These are phyloP conservation scores for Raddia guianensis DNA, from an alignment of 176 grass and related monocot species.

Conservation along the genomic window DNA sequence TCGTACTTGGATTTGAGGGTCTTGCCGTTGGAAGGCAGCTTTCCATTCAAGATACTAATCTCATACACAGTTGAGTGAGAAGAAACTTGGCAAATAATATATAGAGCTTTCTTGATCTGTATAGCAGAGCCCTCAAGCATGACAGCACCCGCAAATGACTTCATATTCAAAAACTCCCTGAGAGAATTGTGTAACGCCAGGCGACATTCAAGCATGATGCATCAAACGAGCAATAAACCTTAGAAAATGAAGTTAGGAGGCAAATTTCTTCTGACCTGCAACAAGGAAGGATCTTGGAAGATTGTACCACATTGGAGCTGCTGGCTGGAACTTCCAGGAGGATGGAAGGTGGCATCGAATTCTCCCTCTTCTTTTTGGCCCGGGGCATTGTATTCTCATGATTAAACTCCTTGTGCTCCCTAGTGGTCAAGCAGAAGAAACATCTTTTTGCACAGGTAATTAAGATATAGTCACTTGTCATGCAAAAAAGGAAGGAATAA, in stretches of 20 bases:
- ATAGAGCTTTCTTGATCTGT: not conserved
- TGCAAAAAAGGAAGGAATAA: too few relatives aligned
- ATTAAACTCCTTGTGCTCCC: not conserved
- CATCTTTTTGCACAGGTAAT: not conserved
- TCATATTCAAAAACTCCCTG: not conserved
- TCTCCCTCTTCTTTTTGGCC: too few relatives aligned
- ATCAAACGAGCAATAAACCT: too few relatives aligned
- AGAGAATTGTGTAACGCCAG: not conserved
- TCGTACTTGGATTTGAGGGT: not conserved
- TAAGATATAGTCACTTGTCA: not conserved
- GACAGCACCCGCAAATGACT: too few relatives aligned
- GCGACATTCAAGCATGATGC: too few relatives aligned
- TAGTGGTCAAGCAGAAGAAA: not conserved
- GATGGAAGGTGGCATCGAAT: too few relatives aligned
- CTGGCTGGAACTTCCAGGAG: not conserved
- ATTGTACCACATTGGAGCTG: not conserved
- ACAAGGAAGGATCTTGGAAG: slow-evolving; percentile 14
- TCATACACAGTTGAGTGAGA: not conserved
- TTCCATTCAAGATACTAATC: slow-evolving; percentile 3
- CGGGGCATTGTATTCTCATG: not conserved
- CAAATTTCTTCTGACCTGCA: not conserved
- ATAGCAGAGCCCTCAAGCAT: not conserved
- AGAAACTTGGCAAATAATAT: not conserved
- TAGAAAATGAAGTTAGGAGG: too few relatives aligned
- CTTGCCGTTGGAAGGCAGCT: not conserved